Evolutionary conservation across 2,329 filamentous ascomycete species (phyloP).

Genomic region (Tolypocladium amazonense): DNA sequence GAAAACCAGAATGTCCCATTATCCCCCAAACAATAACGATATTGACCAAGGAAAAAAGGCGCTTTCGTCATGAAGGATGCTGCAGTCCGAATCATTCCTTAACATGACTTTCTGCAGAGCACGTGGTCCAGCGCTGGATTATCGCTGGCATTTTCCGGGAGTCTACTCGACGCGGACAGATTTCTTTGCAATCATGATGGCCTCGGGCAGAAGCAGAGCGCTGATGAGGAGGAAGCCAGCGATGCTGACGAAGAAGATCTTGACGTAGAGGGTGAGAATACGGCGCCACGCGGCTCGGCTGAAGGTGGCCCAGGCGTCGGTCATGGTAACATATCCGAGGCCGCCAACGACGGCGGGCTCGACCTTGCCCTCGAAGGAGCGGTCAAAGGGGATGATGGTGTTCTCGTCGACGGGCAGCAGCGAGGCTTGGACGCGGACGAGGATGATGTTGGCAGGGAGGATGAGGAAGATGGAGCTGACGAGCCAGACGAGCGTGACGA

Average conservation of each 20-base stretch:
- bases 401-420: conserved; percentile 73
- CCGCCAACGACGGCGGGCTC: conserved; percentile 66
- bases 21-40: background rate
- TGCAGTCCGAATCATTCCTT: background rate
- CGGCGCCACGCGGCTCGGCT: conserved; percentile 61
- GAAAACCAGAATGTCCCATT: background rate
- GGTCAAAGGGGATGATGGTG: conserved; percentile 83
- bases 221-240: conserved; percentile 34
- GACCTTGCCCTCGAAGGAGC: conserved; percentile 68
- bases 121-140: background rate
- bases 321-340: conserved; percentile 57
- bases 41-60: background rate
- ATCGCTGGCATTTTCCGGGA: background rate
- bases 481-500: conserved; percentile 34
- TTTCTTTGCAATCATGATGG: conserved; percentile 27
- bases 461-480: conserved; percentile 51
- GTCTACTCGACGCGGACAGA: conserved; percentile 2
- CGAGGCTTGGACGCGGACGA: conserved; percentile 77
- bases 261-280: conserved; percentile 64
- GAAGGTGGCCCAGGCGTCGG: conserved; percentile 73
- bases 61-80: background rate
- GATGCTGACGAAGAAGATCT: conserved; percentile 50
- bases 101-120: background rate
- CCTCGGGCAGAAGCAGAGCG: conserved; percentile 38
- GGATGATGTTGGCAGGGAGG: conserved; percentile 65